Conservation (phyloP, 2,329 filamentous ascomycete species). For the Atkinsonella texensis region DNA sequence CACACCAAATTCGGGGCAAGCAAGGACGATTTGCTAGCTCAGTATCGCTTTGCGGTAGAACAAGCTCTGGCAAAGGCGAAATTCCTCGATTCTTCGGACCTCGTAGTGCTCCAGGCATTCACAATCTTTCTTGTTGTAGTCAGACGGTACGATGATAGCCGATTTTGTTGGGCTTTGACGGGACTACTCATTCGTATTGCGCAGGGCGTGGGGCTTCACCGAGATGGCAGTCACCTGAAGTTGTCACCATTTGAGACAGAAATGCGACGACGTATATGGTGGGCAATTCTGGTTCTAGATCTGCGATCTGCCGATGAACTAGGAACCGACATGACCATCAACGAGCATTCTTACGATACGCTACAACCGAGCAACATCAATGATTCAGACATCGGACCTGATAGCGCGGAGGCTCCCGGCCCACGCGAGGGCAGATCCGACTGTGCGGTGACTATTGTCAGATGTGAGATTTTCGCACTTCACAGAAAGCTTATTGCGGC, state of each 20-base stretch:
- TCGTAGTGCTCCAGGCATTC: slow-evolving; percentile 46
- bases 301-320: slow-evolving; percentile 41
- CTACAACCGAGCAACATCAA: slow-evolving; percentile 38
- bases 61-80: slow-evolving; percentile 45
- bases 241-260: slow-evolving; percentile 47
- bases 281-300: slow-evolving; percentile 46
- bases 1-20: slow-evolving; percentile 29
- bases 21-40: slow-evolving; percentile 31
- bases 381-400: slow-evolving; percentile 33
- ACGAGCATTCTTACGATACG: slow-evolving; percentile 32
- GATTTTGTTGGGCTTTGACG: slow-evolving; percentile 48
- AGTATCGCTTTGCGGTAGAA: slow-evolving; percentile 42
- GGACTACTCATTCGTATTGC: slow-evolving; percentile 46
- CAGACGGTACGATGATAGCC: slow-evolving; percentile 33
- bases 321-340: slow-evolving; percentile 33
- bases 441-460: slow-evolving; percentile 33
- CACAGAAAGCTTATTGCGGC: slow-evolving; percentile 23
- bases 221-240: slow-evolving; percentile 37
- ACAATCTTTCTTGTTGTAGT: slow-evolving; percentile 42
- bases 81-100: slow-evolving; percentile 44
- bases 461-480: slow-evolving; percentile 38
- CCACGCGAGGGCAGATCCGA: slow-evolving; percentile 40
- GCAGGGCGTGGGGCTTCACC: slow-evolving; percentile 48
- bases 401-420: slow-evolving; percentile 33
- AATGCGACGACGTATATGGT: slow-evolving; percentile 49